phyloP scores from a whole-genome alignment of 2,329 filamentous ascomycete genomes.

The Xylariaceae sp. region DNA sequence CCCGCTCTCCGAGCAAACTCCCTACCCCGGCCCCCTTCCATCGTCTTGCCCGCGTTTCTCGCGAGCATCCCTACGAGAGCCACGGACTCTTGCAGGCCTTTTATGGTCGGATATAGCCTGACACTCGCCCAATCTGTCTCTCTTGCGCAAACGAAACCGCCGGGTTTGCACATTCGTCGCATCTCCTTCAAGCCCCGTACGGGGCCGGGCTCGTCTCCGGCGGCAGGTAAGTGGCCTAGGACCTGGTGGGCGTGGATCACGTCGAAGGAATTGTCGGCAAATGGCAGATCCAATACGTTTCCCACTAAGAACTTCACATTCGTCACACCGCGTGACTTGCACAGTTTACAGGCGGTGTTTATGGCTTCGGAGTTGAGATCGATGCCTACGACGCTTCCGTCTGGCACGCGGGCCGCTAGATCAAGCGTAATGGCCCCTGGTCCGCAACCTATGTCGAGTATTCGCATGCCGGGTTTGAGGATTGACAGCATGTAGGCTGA shows the following conservation, averaged over 20 bases:
- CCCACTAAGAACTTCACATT: constrained; percentile 11
- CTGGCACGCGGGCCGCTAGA: constrained; percentile 10
- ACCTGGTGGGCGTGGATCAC: constrained; percentile 18
- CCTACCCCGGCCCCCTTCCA: constrained; percentile 10
- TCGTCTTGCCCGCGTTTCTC: constrained; percentile 1
- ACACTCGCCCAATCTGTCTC: constrained; percentile 15
- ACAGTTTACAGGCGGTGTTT: constrained; percentile 1
- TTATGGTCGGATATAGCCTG: constrained; percentile 10
- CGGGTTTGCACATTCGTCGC: constrained; percentile 19
- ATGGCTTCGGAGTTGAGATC: constrained; percentile 10
- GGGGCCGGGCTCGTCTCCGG: constrained; percentile 10
- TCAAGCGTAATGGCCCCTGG: constrained; percentile 15
- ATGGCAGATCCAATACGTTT: constrained; percentile 13
- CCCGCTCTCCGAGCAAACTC: constrained; percentile 19
- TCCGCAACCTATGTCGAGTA: constrained; percentile 19
- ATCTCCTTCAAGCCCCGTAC: constrained; percentile 17
- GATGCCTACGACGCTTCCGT: constrained; percentile 11
- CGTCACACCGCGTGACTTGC: constrained; percentile 3
- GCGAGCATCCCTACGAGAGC: constrained; percentile 7
- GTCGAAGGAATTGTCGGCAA: constrained; percentile 17
- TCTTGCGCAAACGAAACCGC: constrained; percentile 18
- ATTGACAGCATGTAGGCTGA: constrained; percentile 15
- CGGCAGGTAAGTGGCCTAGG: constrained; percentile 11
- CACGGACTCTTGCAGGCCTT: constrained; percentile 4
- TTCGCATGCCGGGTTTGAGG: constrained; percentile 11